Conservation (phyloP, 2,329 filamentous ascomycete genomes). For the Davidsoniella neocaledoniae region DNA sequence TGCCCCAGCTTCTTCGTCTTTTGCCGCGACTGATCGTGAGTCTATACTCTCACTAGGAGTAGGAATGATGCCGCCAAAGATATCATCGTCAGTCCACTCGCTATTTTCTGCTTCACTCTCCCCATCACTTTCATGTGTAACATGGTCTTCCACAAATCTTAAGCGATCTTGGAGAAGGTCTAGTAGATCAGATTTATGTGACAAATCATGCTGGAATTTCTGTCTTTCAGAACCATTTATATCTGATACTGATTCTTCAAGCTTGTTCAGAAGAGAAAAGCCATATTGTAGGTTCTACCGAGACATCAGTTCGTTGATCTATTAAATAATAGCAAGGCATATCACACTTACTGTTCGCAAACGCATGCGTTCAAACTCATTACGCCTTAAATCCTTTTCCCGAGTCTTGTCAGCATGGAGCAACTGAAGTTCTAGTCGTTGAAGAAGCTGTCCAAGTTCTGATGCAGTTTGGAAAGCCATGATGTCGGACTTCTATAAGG, state of each 20-base stretch:
- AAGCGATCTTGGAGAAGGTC: slow-evolving; percentile 4
- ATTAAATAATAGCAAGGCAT: neutral
- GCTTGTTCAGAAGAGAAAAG: neutral
- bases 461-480: slow-evolving; percentile 16
- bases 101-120: slow-evolving; percentile 26
- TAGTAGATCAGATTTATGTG: slow-evolving; percentile 1
- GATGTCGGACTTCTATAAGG: neutral
- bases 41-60: slow-evolving; percentile 38
- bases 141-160: slow-evolving; percentile 11
- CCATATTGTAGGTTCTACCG: slow-evolving; percentile 5
- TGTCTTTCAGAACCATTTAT: neutral
- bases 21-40: slow-evolving; percentile 16
- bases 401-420: slow-evolving; percentile 44
- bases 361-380: slow-evolving; percentile 10
- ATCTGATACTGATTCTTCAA: neutral
- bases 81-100: slow-evolving; percentile 39
- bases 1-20: neutral
- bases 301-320: neutral
- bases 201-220: neutral
- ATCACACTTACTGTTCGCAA: slow-evolving; percentile 4
- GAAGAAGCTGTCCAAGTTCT: slow-evolving; percentile 47
- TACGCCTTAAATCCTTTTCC: slow-evolving; percentile 20
- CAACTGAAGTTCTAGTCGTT: slow-evolving; percentile 47
- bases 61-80: slow-evolving; percentile 36
- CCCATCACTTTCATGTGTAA: slow-evolving; percentile 12